These are phyloP conservation scores for Coffea eugenioides DNA, from an alignment of 257 asterid genomes.

Conservation along the genomic window DNA sequence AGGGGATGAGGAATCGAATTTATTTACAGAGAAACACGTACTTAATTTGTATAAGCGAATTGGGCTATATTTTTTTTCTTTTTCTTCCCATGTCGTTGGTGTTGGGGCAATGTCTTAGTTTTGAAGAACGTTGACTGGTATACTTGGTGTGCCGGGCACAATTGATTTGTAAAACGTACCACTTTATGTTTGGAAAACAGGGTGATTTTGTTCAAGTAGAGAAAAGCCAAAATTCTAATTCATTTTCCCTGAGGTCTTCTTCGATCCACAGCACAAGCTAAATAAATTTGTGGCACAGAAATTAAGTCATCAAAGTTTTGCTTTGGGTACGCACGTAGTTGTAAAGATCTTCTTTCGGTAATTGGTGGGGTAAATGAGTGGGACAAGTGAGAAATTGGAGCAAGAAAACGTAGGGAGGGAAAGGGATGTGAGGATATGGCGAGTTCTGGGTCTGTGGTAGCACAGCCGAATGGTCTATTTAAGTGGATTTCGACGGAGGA, in stretches of 20 bases:
- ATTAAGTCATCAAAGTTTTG: too few species aligned
- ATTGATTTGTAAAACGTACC: too few species aligned
- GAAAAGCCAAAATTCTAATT: too few species aligned
- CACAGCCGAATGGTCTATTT: constrained; percentile 29
- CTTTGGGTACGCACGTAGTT: too few species aligned
- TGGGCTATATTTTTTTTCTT: background rate
- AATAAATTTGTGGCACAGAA: background rate
- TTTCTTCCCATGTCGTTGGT: background rate
- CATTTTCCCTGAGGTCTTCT: too few species aligned
- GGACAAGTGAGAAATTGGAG: background rate
- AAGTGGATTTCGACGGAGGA: constrained; percentile 18
- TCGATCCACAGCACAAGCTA: background rate
- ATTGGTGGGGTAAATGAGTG: background rate
- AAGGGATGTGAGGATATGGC: constrained; percentile 4
- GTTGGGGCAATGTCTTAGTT: background rate
- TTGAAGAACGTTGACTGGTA: background rate
- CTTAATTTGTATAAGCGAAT: too few species aligned
- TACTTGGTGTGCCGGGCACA: background rate
- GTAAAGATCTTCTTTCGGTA: background rate
- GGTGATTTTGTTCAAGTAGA: background rate
- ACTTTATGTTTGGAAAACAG: too few species aligned
- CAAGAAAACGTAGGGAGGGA: background rate
- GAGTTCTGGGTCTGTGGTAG: constrained; percentile 12
- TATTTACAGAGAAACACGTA: too few species aligned
- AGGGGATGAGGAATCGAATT: too few species aligned